Conservation (phyloP, 805 yeast genomes). For the Teunomyces stri region DNA sequence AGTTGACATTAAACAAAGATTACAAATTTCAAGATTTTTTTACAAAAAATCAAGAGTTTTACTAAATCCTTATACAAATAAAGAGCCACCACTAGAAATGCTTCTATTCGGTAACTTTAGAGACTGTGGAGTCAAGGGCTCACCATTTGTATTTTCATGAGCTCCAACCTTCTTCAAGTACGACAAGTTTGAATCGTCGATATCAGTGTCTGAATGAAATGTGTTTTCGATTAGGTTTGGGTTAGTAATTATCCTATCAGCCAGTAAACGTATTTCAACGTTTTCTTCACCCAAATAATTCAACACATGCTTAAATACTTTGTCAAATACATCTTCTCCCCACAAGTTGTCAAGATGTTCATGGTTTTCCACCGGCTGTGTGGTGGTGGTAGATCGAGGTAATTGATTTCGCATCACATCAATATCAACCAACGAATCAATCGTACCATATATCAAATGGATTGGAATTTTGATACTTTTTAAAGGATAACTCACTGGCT, state of each 20-base stretch:
- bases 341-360: conserved; percentile 91
- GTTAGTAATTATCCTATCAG: not conserved
- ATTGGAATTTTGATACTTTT: conserved; percentile 58
- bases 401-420: conserved; percentile 67
- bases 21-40: no score
- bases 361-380: conserved; percentile 61
- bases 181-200: not conserved
- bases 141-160: not conserved
- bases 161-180: conserved; percentile 3
- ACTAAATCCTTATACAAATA: conserved; percentile 9
- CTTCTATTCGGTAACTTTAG: not conserved
- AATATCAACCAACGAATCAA: conserved; percentile 85
- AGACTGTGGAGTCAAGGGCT: not conserved
- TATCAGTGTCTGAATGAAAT: not conserved
- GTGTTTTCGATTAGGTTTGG: not conserved
- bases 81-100: conserved; percentile 16
- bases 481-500: conserved; percentile 40
- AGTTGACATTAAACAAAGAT: no score
- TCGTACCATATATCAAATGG: conserved; percentile 71
- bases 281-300: conserved; percentile 12
- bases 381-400: conserved; percentile 50
- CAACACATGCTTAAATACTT: conserved; percentile 34
- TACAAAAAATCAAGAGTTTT: no score
- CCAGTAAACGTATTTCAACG: conserved; percentile 4
- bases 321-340: conserved; percentile 61